These are phyloP conservation scores for Murraya koenigii DNA, from an alignment of 345 rosid species.

Conservation along the genomic window DNA sequence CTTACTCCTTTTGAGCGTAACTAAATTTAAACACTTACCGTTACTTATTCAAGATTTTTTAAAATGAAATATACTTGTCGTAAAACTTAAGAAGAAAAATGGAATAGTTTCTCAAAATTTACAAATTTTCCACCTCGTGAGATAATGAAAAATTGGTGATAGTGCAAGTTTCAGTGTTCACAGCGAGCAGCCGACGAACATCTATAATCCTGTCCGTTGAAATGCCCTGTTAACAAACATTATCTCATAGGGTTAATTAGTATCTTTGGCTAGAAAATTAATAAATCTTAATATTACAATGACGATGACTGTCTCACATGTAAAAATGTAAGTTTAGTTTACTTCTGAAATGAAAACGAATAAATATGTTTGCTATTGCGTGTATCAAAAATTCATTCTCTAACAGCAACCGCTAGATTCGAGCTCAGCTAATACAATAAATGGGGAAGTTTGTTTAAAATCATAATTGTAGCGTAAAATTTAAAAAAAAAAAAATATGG, in stretches of 20 bases:
- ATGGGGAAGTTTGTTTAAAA: background rate
- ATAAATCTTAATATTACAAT: no score
- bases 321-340: no score
- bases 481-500: no score
- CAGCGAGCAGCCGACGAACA: slow-evolving; percentile 78
- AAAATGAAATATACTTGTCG: no score
- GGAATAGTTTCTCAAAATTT: background rate
- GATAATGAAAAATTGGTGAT: slow-evolving; percentile 73
- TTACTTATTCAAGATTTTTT: no score
- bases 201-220: slow-evolving; percentile 97
- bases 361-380: background rate
- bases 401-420: background rate
- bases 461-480: no score
- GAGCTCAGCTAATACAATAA: background rate
- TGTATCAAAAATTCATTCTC: background rate
- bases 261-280: background rate
- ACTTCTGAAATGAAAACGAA: no score
- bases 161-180: slow-evolving; percentile 67
- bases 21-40: background rate
- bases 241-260: background rate
- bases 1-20: background rate
- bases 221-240: slow-evolving; percentile 58
- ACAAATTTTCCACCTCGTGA: slow-evolving; percentile 56
- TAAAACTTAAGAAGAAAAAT: no score
- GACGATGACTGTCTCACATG: no score